Percentiles rank a stretch among this genome's conserved stretches.
Evolutionary conservation across 2,329 filamentous ascomycete genomes (phyloP).

Genomic region (Neonectria hederae): DNA sequence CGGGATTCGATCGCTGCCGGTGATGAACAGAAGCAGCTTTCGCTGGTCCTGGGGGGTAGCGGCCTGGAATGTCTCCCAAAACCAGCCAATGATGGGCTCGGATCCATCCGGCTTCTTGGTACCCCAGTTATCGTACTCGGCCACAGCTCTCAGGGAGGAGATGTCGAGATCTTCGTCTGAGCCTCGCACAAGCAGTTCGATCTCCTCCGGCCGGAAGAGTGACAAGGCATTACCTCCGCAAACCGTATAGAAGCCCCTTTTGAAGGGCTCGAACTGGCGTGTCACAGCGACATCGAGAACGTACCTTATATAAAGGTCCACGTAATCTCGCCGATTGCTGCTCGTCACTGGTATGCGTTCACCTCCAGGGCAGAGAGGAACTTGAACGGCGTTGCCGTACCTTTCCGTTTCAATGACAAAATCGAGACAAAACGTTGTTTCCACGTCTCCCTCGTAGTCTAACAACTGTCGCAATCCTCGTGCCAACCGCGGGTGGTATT

Average conservation of each 20-base stretch:
- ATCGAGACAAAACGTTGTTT: slow-evolving; percentile 81
- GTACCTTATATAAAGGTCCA: slow-evolving; percentile 84
- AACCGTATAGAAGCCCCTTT: slow-evolving; percentile 91
- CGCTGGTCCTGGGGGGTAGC: slow-evolving; percentile 75
- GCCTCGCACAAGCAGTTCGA: slow-evolving; percentile 85
- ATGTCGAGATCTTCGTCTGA: slow-evolving; percentile 88
- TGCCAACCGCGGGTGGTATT: slow-evolving; percentile 81
- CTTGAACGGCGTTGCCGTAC: slow-evolving; percentile 73
- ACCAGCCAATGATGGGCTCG: slow-evolving; percentile 81
- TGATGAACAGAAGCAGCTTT: slow-evolving; percentile 85
- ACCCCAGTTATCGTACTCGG: slow-evolving; percentile 84
- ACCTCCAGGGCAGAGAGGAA: slow-evolving; percentile 79
- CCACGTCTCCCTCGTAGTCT: slow-evolving; percentile 85
- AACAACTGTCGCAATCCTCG: slow-evolving; percentile 79
- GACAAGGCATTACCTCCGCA: slow-evolving; percentile 89
- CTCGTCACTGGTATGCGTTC: slow-evolving; percentile 83
- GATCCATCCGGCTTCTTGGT: slow-evolving; percentile 61
- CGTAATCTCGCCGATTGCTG: slow-evolving; percentile 83
- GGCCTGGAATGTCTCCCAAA: slow-evolving; percentile 83
- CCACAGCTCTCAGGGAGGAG: slow-evolving; percentile 76
- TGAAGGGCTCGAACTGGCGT: slow-evolving; percentile 92
- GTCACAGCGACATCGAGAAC: slow-evolving; percentile 80
- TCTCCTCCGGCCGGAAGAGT: slow-evolving; percentile 89
- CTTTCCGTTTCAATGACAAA: slow-evolving; percentile 82
- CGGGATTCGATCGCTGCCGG: slow-evolving; percentile 88